phyloP scores from a whole-genome alignment of 1,284 basidiomycete genomes.

The Tilletia setariae region DNA sequence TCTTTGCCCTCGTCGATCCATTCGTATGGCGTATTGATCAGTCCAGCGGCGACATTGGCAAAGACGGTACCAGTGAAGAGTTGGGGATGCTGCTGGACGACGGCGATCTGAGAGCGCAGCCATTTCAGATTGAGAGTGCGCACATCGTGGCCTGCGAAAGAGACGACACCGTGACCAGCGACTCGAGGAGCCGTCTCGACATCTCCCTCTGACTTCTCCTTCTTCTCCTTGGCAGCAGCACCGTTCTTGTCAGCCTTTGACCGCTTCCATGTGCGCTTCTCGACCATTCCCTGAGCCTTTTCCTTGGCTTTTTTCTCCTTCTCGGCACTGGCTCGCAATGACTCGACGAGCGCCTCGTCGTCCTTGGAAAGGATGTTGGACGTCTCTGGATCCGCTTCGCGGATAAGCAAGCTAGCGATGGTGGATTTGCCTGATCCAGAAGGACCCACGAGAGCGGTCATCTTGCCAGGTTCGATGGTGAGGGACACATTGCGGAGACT shows the following conservation, averaged over 20 bases:
- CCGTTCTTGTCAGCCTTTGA: conserved; percentile 9
- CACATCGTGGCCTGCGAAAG: conserved; percentile 52
- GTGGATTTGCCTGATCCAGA: conserved; percentile 56
- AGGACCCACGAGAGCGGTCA: conserved; percentile 54
- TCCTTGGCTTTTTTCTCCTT: not conserved
- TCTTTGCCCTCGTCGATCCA: conserved; percentile 32
- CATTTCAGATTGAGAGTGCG: conserved; percentile 55
- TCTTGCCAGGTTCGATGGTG: conserved; percentile 39
- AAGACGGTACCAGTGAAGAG: conserved; percentile 49
- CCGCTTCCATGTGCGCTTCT: conserved; percentile 21
- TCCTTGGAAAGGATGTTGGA: conserved; percentile 26
- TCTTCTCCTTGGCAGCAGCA: conserved; percentile 9
- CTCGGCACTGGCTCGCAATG: not conserved
- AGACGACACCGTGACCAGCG: conserved; percentile 38
- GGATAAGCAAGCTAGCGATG: conserved; percentile 54
- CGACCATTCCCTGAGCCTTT: conserved; percentile 15
- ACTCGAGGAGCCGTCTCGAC: conserved; percentile 20
- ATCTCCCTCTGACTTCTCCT: not conserved
- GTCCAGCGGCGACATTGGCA: conserved; percentile 51
- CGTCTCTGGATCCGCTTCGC: conserved; percentile 56
- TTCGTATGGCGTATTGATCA: conserved; percentile 38
- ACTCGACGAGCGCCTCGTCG: conserved; percentile 1
- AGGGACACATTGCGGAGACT: conserved; percentile 42
- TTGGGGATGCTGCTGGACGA: conserved; percentile 57
- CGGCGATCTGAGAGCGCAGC: conserved; percentile 56